Conservation (phyloP, 352 stramenopile genomes). For the Phytophthora syringae region DNA sequence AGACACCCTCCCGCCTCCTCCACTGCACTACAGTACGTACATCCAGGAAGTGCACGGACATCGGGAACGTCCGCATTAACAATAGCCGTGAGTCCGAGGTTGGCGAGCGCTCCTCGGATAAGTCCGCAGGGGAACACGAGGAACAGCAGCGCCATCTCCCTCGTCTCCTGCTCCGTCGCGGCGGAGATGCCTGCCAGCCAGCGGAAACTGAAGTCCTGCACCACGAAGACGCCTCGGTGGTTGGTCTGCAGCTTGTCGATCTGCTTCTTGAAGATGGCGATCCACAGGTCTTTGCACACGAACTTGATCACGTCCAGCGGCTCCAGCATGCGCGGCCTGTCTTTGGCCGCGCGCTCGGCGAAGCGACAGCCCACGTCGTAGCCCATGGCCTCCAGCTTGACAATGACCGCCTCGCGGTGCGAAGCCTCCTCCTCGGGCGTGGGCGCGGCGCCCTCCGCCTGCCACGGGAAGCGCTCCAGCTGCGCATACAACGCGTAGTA, state of each 20-base stretch:
- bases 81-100: conserved; percentile 94
- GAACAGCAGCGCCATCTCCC: conserved; percentile 93
- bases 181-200: conserved; percentile 91
- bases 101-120: conserved; percentile 94
- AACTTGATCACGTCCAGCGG: conserved; percentile 98
- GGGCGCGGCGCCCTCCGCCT: conserved; percentile 31
- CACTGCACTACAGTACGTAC: conserved; percentile 52
- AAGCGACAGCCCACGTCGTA: conserved; percentile 90
- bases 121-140: conserved; percentile 96
- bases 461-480: conserved; percentile 71
- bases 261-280: conserved; percentile 97
- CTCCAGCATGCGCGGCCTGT: conserved; percentile 84
- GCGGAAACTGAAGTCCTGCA: conserved; percentile 95
- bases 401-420: conserved; percentile 77
- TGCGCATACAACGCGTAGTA: conserved; percentile 23
- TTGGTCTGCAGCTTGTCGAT: conserved; percentile 99
- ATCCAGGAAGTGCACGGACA: conserved; percentile 90
- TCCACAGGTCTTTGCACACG: conserved; percentile 99
- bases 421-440: conserved; percentile 32
- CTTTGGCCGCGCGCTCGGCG: conserved; percentile 71
- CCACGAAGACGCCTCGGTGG: conserved; percentile 94
- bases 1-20: not conserved
- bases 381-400: conserved; percentile 87
- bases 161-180: conserved; percentile 78
- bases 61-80: conserved; percentile 96